Evolutionary conservation across 179 eudicot genomes (phyloP).

Genomic region (Beta corolliflora): DNA sequence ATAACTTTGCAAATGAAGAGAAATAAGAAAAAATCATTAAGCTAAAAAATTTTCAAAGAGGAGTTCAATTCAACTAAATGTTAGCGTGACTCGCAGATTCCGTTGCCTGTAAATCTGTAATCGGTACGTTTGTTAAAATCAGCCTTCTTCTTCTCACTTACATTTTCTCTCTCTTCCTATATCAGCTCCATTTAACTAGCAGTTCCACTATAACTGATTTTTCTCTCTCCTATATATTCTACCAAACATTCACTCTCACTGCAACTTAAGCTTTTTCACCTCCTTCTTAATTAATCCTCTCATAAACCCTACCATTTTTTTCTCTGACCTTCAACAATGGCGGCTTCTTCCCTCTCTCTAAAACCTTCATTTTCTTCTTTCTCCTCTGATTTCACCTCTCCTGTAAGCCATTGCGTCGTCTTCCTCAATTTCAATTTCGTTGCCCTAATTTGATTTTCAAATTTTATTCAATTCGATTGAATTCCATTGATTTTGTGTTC

Average conservation of each 20-base stretch:
- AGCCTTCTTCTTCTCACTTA: no score
- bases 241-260: background rate
- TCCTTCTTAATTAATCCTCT: background rate
- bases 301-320: conserved; percentile 29
- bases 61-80: no score
- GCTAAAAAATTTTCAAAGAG: no score
- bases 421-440: background rate
- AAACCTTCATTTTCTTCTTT: conserved; percentile 27
- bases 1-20: no score
- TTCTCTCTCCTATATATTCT: background rate
- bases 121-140: no score
- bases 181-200: no score
- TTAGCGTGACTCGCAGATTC: no score
- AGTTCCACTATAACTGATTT: no score
- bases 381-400: conserved; percentile 27
- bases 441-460: background rate
- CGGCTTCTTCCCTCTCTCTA: conserved; percentile 35
- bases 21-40: no score
- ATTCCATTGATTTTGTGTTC: background rate
- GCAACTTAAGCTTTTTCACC: background rate
- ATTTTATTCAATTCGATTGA: background rate
- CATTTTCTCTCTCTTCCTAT: no score
- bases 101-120: no score
- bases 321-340: conserved; percentile 27
- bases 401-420: conserved; percentile 26